Percentiles rank a stretch among this genome's conserved stretches.
These are phyloP conservation scores for Periglandula ipomoeae DNA, from an alignment of 2,329 filamentous ascomycete genomes.

Conservation along the genomic window DNA sequence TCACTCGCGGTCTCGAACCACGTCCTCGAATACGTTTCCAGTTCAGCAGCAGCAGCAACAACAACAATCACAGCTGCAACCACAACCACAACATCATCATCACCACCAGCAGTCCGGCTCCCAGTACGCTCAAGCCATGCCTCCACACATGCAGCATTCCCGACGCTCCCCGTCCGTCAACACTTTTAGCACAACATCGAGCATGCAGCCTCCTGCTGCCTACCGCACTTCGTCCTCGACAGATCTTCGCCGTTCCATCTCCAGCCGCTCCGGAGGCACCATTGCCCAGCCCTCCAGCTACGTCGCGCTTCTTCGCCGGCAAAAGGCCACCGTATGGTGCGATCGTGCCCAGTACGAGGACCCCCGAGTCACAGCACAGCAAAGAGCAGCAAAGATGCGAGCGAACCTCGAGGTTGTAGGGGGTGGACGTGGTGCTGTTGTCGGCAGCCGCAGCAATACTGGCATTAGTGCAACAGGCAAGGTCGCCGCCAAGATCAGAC, in stretches of 20 bases:
- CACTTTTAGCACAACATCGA: slow-evolving; percentile 63
- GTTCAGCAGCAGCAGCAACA: slow-evolving; percentile 19
- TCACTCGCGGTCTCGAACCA: slow-evolving; percentile 47
- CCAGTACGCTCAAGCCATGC: slow-evolving; percentile 8
- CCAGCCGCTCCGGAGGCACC: slow-evolving; percentile 59
- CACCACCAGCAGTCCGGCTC: slow-evolving; percentile 18
- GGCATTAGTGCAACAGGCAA: slow-evolving; percentile 52
- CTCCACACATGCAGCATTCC: slow-evolving; percentile 15
- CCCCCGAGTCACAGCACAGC: slow-evolving; percentile 70
- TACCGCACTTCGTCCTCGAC: slow-evolving; percentile 46
- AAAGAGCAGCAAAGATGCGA: slow-evolving; percentile 77
- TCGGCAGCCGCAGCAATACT: slow-evolving; percentile 47
- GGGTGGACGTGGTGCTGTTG: slow-evolving; percentile 33
- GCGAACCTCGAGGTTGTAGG: slow-evolving; percentile 78
- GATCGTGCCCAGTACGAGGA: slow-evolving; percentile 91
- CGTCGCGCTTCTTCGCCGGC: slow-evolving; percentile 89
- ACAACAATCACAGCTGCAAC: background rate
- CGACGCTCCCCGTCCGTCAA: slow-evolving; percentile 57
- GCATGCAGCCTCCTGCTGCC: slow-evolving; percentile 49
- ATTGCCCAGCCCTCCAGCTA: slow-evolving; percentile 61
- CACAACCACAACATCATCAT: slow-evolving; percentile 19
- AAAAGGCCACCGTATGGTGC: slow-evolving; percentile 98
- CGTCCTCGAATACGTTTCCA: slow-evolving; percentile 45
- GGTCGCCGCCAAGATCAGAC: slow-evolving; percentile 78
- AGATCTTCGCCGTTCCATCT: slow-evolving; percentile 68